Percentiles rank a stretch among this genome's conserved stretches.
These are phyloP conservation scores for Neopestalotiopsis sp. DNA, from an alignment of 2,329 filamentous ascomycete species.

Conservation along the genomic window DNA sequence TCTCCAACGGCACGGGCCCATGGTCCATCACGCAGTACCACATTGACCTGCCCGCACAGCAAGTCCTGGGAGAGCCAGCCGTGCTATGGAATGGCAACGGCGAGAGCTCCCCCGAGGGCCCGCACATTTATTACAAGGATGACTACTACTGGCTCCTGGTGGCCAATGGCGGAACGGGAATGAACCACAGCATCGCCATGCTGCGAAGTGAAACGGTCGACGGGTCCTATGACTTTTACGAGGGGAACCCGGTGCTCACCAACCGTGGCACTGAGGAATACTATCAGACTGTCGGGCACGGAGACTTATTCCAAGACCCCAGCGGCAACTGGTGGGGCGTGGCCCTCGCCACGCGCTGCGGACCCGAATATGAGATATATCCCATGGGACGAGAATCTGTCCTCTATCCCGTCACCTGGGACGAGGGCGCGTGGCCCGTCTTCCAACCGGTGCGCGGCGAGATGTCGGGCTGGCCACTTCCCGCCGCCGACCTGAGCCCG, in stretches of 20 bases:
- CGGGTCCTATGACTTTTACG: conserved; percentile 48
- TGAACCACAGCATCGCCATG: conserved; percentile 47
- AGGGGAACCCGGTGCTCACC: conserved; percentile 45
- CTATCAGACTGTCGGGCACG: conserved; percentile 50
- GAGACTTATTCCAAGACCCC: conserved; percentile 48
- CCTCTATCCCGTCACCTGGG: conserved; percentile 48
- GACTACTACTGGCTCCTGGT: conserved; percentile 55
- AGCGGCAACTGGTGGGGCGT: conserved; percentile 58
- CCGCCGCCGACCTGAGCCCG: conserved; percentile 38
- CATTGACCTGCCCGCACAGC: conserved; percentile 39
- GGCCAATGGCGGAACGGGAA: conserved; percentile 52
- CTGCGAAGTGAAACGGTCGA: conserved; percentile 43
- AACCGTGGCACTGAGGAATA: conserved; percentile 43
- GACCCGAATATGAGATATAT: conserved; percentile 45
- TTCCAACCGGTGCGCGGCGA: conserved; percentile 45
- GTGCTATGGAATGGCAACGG: conserved; percentile 52
- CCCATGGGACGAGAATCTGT: conserved; percentile 62
- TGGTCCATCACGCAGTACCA: conserved; percentile 5
- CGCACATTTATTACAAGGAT: conserved; percentile 49
- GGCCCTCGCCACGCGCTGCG: conserved; percentile 50
- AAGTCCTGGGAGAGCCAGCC: conserved; percentile 36
- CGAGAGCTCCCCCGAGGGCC: conserved; percentile 47
- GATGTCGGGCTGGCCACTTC: conserved; percentile 41
- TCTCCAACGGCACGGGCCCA: conserved; percentile 17
- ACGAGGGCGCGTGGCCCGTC: conserved; percentile 52